phyloP scores from a whole-genome alignment of 78 protist genomes.

The Guillardia theta region DNA sequence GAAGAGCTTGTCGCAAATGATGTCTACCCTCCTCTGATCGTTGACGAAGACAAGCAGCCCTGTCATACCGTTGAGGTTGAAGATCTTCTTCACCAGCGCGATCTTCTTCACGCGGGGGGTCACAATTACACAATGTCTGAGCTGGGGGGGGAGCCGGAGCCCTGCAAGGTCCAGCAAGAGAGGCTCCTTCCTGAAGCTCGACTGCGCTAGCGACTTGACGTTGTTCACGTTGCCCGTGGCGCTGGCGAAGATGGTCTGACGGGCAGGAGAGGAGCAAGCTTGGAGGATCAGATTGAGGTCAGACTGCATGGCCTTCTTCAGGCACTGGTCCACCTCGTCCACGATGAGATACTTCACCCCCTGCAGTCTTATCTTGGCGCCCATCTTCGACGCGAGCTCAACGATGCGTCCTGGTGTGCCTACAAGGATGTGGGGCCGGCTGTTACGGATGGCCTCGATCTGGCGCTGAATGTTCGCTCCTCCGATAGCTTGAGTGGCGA shows the following conservation, averaged over 20 bases:
- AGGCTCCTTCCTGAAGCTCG: neutral
- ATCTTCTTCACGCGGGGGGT: neutral
- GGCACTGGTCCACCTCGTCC: neutral
- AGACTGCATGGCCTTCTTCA: neutral
- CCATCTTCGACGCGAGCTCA: slow-evolving; percentile 14
- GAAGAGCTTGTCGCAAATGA: neutral
- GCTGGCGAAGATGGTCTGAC: neutral
- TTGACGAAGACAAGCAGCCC: slow-evolving; percentile 7
- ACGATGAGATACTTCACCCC: neutral
- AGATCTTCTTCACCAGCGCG: neutral
- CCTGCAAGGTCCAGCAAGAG: neutral
- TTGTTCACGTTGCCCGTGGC: neutral
- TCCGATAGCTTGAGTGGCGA: neutral
- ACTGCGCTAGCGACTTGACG: neutral
- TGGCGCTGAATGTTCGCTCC: neutral
- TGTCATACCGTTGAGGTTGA: neutral
- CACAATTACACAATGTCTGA: neutral
- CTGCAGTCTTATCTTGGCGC: neutral
- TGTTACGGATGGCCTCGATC: neutral
- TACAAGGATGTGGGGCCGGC: neutral
- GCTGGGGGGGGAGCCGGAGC: neutral
- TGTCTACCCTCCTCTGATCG: neutral
- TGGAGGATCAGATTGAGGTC: no score
- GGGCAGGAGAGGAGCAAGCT: no score
- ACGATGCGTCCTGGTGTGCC: slow-evolving; percentile 55